Percentiles rank a stretch among this genome's conserved stretches.
Conservation (phyloP, 1,284 basidiomycete genomes). For the Sphaerobolus stellatus region DNA sequence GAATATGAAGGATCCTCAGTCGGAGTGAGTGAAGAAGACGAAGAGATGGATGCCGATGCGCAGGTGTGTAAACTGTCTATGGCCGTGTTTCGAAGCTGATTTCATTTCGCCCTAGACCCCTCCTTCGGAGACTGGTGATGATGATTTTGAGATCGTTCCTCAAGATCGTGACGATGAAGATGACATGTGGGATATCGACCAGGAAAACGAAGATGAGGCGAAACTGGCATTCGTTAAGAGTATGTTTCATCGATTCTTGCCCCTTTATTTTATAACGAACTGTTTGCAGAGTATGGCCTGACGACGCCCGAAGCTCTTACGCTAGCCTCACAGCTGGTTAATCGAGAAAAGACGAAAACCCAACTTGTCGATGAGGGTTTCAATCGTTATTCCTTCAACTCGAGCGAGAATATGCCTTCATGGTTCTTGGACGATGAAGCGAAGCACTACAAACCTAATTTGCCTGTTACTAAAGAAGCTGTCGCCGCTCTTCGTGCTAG, state of each 20-base stretch:
- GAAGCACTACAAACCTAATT: slow-evolving; percentile 90
- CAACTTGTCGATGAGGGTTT: slow-evolving; percentile 95
- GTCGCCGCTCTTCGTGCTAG: slow-evolving; percentile 83
- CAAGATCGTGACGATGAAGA: slow-evolving; percentile 57
- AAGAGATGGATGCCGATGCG: slow-evolving; percentile 34
- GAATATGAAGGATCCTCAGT: slow-evolving; percentile 32
- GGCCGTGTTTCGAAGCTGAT: too few relatives aligned
- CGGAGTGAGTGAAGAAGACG: slow-evolving; percentile 31
- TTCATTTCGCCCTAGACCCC: slow-evolving; percentile 12
- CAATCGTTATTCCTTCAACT: slow-evolving; percentile 87
- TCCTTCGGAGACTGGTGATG: slow-evolving; percentile 34
- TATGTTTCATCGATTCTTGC: slow-evolving; percentile 36
- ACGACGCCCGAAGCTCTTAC: slow-evolving; percentile 91
- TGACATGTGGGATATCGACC: slow-evolving; percentile 81
- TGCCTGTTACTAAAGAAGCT: slow-evolving; percentile 97
- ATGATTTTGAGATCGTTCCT: slow-evolving; percentile 75
- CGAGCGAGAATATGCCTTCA: slow-evolving; percentile 87
- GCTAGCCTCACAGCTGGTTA: slow-evolving; percentile 90
- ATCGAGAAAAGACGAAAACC: slow-evolving; percentile 86
- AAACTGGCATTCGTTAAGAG: slow-evolving; percentile 74
- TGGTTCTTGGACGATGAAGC: slow-evolving; percentile 99
- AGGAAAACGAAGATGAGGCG: slow-evolving; percentile 74
- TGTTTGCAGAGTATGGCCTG: slow-evolving; percentile 72
- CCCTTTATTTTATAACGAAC: slow-evolving; percentile 15
- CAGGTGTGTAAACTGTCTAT: slow-evolving; percentile 14